phyloP scores from a whole-genome alignment of 73 alveolate species.

The Breviolum minutum region DNA sequence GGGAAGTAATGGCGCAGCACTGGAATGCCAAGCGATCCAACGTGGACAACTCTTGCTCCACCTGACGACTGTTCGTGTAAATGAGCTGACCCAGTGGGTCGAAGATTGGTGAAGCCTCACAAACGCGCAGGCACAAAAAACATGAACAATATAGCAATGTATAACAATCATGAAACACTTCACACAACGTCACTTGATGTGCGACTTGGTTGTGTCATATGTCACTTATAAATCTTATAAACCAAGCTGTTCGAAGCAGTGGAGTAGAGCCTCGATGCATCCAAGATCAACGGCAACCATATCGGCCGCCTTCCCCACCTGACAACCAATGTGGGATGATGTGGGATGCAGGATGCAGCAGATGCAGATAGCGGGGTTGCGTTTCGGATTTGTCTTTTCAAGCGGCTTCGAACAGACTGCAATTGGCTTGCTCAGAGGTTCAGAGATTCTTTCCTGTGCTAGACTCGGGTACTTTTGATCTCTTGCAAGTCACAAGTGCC shows the following conservation, averaged over 20 bases:
- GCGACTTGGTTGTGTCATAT: too few relatives aligned
- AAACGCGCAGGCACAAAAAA: background rate
- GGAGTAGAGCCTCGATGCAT: slow-evolving; percentile 1
- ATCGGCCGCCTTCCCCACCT: slow-evolving; percentile 89
- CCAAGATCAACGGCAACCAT: slow-evolving; percentile 82
- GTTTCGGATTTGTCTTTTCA: too few relatives aligned
- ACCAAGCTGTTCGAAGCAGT: background rate
- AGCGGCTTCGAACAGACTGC: background rate
- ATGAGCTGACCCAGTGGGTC: slow-evolving; percentile 78
- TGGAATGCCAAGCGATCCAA: too few relatives aligned
- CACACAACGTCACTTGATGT: background rate
- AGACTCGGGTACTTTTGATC: background rate
- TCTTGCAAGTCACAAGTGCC: too few relatives aligned
- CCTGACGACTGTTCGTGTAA: slow-evolving; percentile 74
- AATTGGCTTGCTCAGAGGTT: background rate
- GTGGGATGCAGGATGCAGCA: background rate
- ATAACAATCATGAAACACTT: background rate
- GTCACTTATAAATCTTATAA: too few relatives aligned
- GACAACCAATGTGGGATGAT: background rate
- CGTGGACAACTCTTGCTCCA: background rate
- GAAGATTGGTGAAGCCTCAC: slow-evolving; percentile 64
- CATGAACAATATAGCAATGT: background rate
- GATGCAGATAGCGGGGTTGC: background rate
- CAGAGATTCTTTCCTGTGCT: background rate
- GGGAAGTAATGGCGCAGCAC: background rate